These are phyloP conservation scores for Alternaria brassicicola DNA, from an alignment of 2,329 filamentous ascomycete genomes.

Conservation along the genomic window DNA sequence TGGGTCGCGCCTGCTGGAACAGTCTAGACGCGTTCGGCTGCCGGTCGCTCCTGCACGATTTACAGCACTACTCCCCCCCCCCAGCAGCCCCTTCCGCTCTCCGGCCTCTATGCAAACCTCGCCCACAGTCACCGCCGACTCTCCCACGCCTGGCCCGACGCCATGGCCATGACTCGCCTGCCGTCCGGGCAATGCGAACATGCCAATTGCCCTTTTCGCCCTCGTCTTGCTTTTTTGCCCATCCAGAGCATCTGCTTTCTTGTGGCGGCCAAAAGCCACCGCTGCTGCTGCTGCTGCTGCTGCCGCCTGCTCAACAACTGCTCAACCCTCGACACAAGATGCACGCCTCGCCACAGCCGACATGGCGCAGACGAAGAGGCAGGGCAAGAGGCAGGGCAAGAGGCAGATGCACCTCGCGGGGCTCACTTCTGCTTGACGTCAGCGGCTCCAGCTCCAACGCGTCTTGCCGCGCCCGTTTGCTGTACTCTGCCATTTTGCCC, in stretches of 20 bases:
- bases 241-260: neutral
- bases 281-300: no score
- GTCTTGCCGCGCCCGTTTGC: neutral
- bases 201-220: constrained; percentile 12
- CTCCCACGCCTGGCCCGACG: constrained; percentile 2
- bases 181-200: neutral
- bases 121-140: constrained; percentile 14
- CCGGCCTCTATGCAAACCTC: constrained; percentile 20
- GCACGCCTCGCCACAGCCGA: neutral
- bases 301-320: constrained; percentile 1
- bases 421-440: constrained; percentile 11
- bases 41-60: constrained; percentile 21
- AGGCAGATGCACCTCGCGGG: neutral
- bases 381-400: no score
- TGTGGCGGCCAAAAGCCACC: constrained; percentile 9
- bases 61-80: constrained; percentile 25
- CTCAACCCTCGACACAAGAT: neutral
- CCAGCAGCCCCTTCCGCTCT: constrained; percentile 17
- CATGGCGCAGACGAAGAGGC: no score
- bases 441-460: constrained; percentile 10
- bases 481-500: neutral
- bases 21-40: constrained; percentile 29
- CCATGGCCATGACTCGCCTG: constrained; percentile 3
- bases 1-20: constrained; percentile 25
- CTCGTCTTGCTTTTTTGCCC: constrained; percentile 4